phyloP scores from a whole-genome alignment of 73 alveolate genomes.

The Durusdinium trenchii region DNA sequence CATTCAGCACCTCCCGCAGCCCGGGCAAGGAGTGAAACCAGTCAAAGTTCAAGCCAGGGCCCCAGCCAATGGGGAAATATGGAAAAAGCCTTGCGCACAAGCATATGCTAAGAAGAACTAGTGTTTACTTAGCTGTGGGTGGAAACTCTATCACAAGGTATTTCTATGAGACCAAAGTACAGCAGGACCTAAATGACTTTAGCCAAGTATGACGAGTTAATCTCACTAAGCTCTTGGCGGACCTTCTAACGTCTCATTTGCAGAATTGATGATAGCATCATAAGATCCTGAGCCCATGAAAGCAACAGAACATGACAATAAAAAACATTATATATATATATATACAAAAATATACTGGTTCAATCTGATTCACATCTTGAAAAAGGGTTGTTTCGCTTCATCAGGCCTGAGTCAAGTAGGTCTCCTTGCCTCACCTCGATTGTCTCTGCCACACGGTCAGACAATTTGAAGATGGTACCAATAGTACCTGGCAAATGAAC shows the following conservation, averaged over 20 bases:
- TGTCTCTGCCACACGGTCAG: too few relatives aligned
- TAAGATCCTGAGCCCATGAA: background rate
- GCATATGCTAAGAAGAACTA: background rate
- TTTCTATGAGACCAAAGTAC: background rate
- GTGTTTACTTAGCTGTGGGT: background rate
- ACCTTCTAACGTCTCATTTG: constrained; percentile 89
- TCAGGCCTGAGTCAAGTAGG: too few relatives aligned
- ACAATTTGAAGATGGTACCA: too few relatives aligned
- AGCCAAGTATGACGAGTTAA: too few relatives aligned
- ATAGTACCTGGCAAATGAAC: too few relatives aligned
- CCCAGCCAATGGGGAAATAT: constrained; percentile 71
- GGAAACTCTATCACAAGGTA: background rate
- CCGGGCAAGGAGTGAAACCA: too few relatives aligned
- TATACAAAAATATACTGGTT: background rate
- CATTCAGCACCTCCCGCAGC: constrained; percentile 84
- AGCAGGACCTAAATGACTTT: too few relatives aligned
- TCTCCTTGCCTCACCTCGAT: too few relatives aligned
- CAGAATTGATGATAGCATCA: constrained; percentile 76
- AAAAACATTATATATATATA: background rate
- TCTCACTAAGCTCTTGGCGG: too few relatives aligned
- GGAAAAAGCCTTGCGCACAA: constrained; percentile 88
- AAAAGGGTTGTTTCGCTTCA: too few relatives aligned
- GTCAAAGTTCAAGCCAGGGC: background rate
- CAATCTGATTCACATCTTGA: background rate
- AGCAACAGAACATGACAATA: background rate